A percentile compares a stretch with the other conserved stretches of the same genome.
These are phyloP conservation scores for Volutella citrinella DNA, from an alignment of 2,329 filamentous ascomycete genomes.

Conservation along the genomic window DNA sequence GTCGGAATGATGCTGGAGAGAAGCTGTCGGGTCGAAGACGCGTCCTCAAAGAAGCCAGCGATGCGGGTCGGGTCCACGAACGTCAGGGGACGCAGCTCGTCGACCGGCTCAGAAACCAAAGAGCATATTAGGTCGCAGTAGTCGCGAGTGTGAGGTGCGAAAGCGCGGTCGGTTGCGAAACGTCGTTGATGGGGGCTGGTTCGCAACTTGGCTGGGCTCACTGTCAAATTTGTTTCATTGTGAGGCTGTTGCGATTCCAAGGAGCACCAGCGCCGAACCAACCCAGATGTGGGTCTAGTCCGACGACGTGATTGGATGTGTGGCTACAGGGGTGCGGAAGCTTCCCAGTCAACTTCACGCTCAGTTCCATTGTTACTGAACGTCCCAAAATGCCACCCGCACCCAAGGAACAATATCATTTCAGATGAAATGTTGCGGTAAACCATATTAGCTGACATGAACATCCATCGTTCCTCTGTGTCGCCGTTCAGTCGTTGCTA, in stretches of 20 bases:
- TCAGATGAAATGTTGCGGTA: too few species aligned
- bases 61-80: constrained; percentile 29
- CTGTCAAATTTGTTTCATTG: constrained; percentile 21
- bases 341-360: too few species aligned
- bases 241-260: constrained; percentile 19
- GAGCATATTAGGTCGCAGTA: constrained; percentile 24
- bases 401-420: too few species aligned
- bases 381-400: too few species aligned
- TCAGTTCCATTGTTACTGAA: too few species aligned
- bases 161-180: too few species aligned
- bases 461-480: too few species aligned
- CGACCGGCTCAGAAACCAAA: constrained; percentile 18
- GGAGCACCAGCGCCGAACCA: constrained; percentile 6
- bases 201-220: constrained; percentile 11
- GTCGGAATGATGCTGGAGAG: constrained; percentile 6
- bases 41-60: constrained; percentile 27
- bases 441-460: too few species aligned
- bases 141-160: constrained; percentile 1
- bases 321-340: too few species aligned
- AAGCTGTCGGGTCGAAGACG: constrained; percentile 19
- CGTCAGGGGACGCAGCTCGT: constrained; percentile 23
- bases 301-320: not conserved
- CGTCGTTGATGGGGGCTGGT: too few species aligned
- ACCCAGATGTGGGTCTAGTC: constrained; percentile 8
- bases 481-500: too few species aligned